These are phyloP conservation scores for Poteriospumella lacustris DNA, from an alignment of 108 stramenopile genomes.

Conservation along the genomic window DNA sequence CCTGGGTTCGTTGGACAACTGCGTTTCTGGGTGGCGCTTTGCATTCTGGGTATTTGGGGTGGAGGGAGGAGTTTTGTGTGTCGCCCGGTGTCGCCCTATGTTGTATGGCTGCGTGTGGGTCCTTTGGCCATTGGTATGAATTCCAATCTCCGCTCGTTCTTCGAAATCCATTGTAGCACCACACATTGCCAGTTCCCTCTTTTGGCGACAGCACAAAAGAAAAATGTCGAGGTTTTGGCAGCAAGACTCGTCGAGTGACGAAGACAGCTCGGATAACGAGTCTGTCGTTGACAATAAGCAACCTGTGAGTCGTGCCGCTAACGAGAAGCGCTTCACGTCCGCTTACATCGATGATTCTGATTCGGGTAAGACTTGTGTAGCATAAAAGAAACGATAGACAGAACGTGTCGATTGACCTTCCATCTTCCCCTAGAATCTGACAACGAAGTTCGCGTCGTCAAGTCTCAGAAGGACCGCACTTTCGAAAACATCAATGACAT, in stretches of 20 bases:
- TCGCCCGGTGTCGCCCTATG: too few relatives aligned
- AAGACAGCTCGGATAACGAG: not conserved
- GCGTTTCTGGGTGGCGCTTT: too few relatives aligned
- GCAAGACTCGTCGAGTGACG: not conserved
- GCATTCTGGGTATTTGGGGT: too few relatives aligned
- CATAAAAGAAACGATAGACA: not conserved
- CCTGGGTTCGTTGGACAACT: too few relatives aligned
- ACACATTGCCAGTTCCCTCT: not conserved
- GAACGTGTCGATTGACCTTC: too few relatives aligned
- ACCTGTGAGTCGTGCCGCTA: not conserved
- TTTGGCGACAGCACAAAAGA: not conserved
- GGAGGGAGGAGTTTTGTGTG: too few relatives aligned
- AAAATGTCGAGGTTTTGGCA: not conserved
- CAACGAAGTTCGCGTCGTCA: conserved; percentile 89
- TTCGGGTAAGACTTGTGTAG: not conserved
- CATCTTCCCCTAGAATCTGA: conserved; percentile 66
- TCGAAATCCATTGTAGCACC: too few relatives aligned
- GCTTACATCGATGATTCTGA: conserved; percentile 2
- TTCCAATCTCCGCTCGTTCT: too few relatives aligned
- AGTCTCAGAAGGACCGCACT: conserved; percentile 80
- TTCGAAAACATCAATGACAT: conserved; percentile 73
- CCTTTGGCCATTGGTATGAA: too few relatives aligned
- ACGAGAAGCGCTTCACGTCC: not conserved
- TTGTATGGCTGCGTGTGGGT: too few relatives aligned
- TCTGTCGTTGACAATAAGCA: not conserved